phyloP scores from a whole-genome alignment of 2,329 filamentous ascomycete genomes.

The Verticillium klebahnii region DNA sequence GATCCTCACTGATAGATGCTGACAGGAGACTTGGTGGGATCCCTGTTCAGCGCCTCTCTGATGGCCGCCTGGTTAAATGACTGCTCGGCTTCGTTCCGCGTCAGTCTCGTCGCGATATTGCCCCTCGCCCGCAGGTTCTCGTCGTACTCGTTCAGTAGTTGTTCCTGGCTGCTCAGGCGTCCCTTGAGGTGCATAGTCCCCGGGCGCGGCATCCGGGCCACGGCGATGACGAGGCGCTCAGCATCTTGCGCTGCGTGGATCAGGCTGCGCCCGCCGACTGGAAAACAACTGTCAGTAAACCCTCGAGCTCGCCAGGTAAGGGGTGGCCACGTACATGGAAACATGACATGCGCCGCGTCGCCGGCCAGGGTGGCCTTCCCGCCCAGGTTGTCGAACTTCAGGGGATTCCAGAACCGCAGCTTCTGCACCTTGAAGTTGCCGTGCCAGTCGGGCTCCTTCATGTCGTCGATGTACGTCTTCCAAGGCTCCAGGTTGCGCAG shows the following conservation, averaged over 20 bases:
- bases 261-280: neutral
- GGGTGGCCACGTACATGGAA: neutral
- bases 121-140: neutral
- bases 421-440: neutral
- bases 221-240: neutral
- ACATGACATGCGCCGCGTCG: neutral
- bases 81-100: neutral
- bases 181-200: neutral
- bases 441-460: neutral
- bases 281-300: neutral
- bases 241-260: neutral
- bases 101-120: neutral
- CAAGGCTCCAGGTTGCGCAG: neutral
- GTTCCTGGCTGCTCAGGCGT: neutral
- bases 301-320: neutral
- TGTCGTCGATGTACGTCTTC: neutral
- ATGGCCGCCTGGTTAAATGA: neutral
- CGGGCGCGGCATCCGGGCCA: neutral
- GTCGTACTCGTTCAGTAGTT: neutral
- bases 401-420: neutral
- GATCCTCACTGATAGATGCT: neutral
- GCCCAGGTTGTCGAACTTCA: neutral
- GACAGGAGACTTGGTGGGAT: neutral
- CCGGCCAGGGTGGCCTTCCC: neutral
- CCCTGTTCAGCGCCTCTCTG: neutral